Evolutionary conservation across 768 basidiomycete genomes (phyloP).

Genomic region (Lactarius evosmus): DNA sequence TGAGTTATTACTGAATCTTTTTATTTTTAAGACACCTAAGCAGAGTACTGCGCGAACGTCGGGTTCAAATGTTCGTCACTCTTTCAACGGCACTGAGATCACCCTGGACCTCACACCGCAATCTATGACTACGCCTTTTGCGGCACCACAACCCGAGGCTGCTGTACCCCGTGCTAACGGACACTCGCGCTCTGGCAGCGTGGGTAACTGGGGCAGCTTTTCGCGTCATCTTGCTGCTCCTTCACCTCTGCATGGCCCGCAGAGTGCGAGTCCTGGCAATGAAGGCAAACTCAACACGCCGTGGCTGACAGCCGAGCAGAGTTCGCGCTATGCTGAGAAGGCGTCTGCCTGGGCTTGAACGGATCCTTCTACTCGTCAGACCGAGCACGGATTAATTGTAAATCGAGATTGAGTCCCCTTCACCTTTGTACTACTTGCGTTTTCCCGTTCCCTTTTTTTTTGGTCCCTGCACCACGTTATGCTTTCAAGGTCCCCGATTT

Average conservation of each 20-base stretch:
- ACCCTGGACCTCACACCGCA: slow-evolving; percentile 57
- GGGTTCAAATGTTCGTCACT: slow-evolving; percentile 56
- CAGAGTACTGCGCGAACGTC: slow-evolving; percentile 45
- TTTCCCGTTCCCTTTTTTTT: slow-evolving; percentile 1
- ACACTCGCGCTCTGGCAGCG: slow-evolving; percentile 75
- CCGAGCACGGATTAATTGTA: slow-evolving; percentile 11
- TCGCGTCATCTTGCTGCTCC: slow-evolving; percentile 50
- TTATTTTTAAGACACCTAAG: slow-evolving; percentile 32
- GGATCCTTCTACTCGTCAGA: background rate
- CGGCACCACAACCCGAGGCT: slow-evolving; percentile 39
- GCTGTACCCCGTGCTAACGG: slow-evolving; percentile 49
- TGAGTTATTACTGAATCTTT: slow-evolving; percentile 10
- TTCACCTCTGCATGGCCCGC: slow-evolving; percentile 46
- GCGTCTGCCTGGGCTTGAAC: slow-evolving; percentile 48
- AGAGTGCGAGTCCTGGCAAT: slow-evolving; percentile 54
- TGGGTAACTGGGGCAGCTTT: slow-evolving; percentile 73
- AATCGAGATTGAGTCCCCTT: background rate
- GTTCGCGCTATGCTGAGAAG: slow-evolving; percentile 47
- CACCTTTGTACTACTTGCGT: slow-evolving; percentile 16
- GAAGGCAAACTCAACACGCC: slow-evolving; percentile 55
- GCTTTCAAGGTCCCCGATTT: slow-evolving; percentile 19
- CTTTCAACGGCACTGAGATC: slow-evolving; percentile 70
- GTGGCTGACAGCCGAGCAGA: slow-evolving; percentile 48
- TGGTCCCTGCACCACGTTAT: slow-evolving; percentile 20
- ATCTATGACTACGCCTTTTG: slow-evolving; percentile 48